A percentile compares a stretch with the other conserved stretches of the same genome.
These are phyloP conservation scores for Scenedesmus sp. DNA, from an alignment of 163 green algal species.

Conservation along the genomic window DNA sequence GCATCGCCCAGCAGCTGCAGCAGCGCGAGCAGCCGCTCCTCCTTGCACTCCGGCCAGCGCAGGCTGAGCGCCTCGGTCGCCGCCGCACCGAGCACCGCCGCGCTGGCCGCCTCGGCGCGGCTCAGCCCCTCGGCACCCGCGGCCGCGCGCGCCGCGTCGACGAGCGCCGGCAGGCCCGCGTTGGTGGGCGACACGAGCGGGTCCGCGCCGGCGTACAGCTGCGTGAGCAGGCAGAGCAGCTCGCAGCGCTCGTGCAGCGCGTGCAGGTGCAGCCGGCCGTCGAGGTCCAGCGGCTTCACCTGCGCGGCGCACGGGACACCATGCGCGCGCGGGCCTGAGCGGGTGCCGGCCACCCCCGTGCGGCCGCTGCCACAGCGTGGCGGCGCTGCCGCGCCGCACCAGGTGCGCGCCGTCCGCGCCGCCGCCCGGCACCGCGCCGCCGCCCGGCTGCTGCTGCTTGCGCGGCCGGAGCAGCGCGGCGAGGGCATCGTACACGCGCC, in stretches of 20 bases:
- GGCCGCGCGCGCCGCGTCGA: no score
- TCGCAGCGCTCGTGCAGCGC: conserved; percentile 43
- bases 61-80: no score
- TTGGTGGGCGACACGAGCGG: background rate
- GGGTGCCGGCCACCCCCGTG: no score
- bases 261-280: conserved; percentile 26
- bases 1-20: conserved; percentile 29
- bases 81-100: no score
- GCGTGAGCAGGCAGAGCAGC: conserved; percentile 30
- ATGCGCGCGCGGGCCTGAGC: background rate
- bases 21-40: conserved; percentile 28
- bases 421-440: background rate
- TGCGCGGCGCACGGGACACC: conserved; percentile 6
- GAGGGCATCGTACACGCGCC: background rate
- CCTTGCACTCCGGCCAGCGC: conserved; percentile 30
- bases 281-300: conserved; percentile 29
- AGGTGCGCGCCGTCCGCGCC: no score
- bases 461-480: background rate
- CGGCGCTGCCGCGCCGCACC: no score
- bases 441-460: conserved; percentile 2
- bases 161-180: background rate
- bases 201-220: conserved; percentile 27
- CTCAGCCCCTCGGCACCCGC: no score
- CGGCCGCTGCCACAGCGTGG: no score
- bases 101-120: no score